A percentile compares a stretch with the other conserved stretches of the same genome.
phyloP scores from a whole-genome alignment of 2,329 filamentous ascomycete genomes.

The Scytalidium lignicola region DNA sequence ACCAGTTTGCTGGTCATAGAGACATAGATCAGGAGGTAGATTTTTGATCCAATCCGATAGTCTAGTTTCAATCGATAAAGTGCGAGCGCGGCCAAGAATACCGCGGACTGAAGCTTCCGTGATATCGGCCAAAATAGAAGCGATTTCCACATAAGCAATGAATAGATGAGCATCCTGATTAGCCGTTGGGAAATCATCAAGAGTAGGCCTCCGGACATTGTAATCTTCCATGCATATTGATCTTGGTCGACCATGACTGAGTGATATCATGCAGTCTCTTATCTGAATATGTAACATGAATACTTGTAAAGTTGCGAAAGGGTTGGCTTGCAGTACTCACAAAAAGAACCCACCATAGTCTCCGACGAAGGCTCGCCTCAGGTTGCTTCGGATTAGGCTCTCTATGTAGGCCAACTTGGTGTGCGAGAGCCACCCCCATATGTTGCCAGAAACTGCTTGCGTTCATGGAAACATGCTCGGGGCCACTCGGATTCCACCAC shows the following conservation, averaged over 20 bases:
- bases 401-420: slow-evolving; percentile 37
- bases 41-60: slow-evolving; percentile 33
- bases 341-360: slow-evolving; percentile 38
- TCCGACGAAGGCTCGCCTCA: slow-evolving; percentile 28
- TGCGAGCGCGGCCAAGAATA: background rate
- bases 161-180: background rate
- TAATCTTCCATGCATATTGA: background rate
- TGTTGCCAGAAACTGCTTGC: slow-evolving; percentile 34
- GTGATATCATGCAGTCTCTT: slow-evolving; percentile 35
- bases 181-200: background rate
- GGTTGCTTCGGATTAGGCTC: slow-evolving; percentile 24
- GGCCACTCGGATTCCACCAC: slow-evolving; percentile 31
- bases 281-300: slow-evolving; percentile 15
- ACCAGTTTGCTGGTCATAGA: slow-evolving; percentile 8
- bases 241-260: slow-evolving; percentile 18
- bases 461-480: slow-evolving; percentile 23
- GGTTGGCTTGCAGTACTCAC: slow-evolving; percentile 20
- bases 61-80: background rate
- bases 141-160: slow-evolving; percentile 1
- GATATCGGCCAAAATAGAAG: background rate
- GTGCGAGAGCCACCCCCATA: slow-evolving; percentile 35
- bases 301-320: background rate
- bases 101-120: background rate
- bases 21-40: slow-evolving; percentile 23
- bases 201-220: background rate